These are phyloP conservation scores for Hirschioporus abietinus DNA, from an alignment of 768 basidiomycete genomes.

Conservation along the genomic window DNA sequence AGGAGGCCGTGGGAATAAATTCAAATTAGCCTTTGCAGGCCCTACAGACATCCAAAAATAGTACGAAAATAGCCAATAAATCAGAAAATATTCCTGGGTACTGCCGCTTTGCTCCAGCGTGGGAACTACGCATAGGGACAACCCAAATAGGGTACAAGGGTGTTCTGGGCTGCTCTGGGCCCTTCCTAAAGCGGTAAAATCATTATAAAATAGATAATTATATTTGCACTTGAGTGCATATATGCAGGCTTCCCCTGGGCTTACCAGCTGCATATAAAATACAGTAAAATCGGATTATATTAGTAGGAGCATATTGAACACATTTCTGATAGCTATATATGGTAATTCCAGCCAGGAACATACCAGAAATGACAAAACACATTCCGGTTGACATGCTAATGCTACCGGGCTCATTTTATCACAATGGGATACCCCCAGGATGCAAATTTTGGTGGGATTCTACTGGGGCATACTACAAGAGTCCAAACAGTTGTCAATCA, in stretches of 20 bases:
- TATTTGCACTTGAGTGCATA: not conserved
- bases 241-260: not conserved
- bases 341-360: not conserved
- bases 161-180: not conserved
- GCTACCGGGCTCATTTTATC: not conserved
- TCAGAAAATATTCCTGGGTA: not conserved
- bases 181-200: not conserved
- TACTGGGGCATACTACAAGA: too few species aligned
- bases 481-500: too few species aligned
- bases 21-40: not conserved
- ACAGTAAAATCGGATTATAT: not conserved
- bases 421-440: not conserved
- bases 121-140: not conserved
- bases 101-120: not conserved
- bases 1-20: not conserved
- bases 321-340: not conserved
- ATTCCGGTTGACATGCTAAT: not conserved
- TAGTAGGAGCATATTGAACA: not conserved
- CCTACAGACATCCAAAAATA: not conserved
- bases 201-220: not conserved
- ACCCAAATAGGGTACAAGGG: not conserved
- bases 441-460: not conserved
- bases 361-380: not conserved
- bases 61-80: not conserved
- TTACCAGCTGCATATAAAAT: not conserved